Conservation (phyloP, 805 yeast genomes). For the Candida anglica region DNA sequence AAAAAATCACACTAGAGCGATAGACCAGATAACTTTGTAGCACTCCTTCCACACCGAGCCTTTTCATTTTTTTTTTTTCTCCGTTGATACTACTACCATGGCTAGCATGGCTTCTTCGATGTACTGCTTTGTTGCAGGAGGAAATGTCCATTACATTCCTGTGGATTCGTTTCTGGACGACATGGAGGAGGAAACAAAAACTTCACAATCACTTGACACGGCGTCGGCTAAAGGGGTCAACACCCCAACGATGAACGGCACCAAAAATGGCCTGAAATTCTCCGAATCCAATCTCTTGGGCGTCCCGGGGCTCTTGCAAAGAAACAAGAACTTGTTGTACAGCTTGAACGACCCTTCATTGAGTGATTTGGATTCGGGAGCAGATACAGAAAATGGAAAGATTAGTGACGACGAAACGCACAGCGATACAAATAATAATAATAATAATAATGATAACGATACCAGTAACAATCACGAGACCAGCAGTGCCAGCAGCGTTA, state of each 20-base stretch:
- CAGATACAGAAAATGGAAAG: neutral
- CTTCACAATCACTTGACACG: neutral
- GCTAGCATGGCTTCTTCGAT: slow-evolving; percentile 12
- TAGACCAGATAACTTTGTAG: too few species aligned
- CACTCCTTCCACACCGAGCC: too few species aligned
- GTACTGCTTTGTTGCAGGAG: slow-evolving; percentile 25
- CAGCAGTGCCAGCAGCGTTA: slow-evolving; percentile 2
- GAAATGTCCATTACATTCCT: slow-evolving; percentile 23
- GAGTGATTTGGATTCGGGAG: slow-evolving; percentile 27
- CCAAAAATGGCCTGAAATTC: neutral
- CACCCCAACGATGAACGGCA: neutral
- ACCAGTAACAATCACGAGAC: neutral
- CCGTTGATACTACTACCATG: too few species aligned
- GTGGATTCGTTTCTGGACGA: slow-evolving; percentile 11
- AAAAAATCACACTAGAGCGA: too few species aligned
- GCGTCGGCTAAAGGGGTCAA: neutral
- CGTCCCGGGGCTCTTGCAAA: slow-evolving; percentile 5
- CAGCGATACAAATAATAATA: too few species aligned
- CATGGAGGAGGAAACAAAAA: too few species aligned
- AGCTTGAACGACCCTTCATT: slow-evolving; percentile 33
- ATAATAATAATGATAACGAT: neutral
- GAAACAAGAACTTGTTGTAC: slow-evolving; percentile 29
- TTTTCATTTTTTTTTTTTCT: too few species aligned
- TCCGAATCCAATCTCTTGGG: neutral
- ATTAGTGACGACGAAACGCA: slow-evolving; percentile 1